Conservation (phyloP, 768 basidiomycete species). For the Mycena latifolia region DNA sequence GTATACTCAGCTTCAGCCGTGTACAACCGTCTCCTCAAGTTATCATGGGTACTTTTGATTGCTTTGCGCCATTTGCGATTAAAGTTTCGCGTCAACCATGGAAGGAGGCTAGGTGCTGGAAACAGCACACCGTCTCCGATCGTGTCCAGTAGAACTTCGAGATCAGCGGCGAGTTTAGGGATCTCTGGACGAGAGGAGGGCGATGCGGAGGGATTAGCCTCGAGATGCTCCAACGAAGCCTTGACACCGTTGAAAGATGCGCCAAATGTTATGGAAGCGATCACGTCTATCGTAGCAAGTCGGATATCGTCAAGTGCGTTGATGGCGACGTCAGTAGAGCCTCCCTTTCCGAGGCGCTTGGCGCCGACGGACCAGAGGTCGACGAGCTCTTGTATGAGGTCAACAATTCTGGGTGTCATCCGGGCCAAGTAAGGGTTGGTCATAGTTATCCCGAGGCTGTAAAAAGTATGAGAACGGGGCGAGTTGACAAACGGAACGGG, state of each 20-base stretch:
- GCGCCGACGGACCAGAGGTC: constrained; percentile 23
- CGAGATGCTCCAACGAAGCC: constrained; percentile 4
- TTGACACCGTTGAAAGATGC: constrained; percentile 15
- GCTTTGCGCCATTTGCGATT: constrained; percentile 20
- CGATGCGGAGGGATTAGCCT: background rate
- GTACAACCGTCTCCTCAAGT: too few species aligned
- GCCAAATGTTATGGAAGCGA: constrained; percentile 30
- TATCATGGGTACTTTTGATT: background rate
- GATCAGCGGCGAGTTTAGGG: constrained; percentile 7
- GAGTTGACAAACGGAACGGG: too few species aligned
- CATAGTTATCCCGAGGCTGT: constrained; percentile 25
- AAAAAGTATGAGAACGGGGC: too few species aligned
- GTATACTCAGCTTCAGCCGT: background rate
- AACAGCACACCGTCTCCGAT: constrained; percentile 16
- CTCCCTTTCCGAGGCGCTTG: constrained; percentile 8
- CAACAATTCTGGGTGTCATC: constrained; percentile 25
- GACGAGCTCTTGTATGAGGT: constrained; percentile 21
- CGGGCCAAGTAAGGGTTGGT: constrained; percentile 28
- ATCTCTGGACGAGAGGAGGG: constrained; percentile 3
- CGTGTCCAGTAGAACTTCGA: constrained; percentile 18
- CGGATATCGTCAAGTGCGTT: constrained; percentile 18
- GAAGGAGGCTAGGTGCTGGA: constrained; percentile 1
- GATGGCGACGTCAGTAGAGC: constrained; percentile 9
- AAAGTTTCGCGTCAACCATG: constrained; percentile 22
- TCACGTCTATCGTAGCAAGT: constrained; percentile 20